phyloP scores from a whole-genome alignment of 2,329 filamentous ascomycete species.

The Botrytis tulipae region DNA sequence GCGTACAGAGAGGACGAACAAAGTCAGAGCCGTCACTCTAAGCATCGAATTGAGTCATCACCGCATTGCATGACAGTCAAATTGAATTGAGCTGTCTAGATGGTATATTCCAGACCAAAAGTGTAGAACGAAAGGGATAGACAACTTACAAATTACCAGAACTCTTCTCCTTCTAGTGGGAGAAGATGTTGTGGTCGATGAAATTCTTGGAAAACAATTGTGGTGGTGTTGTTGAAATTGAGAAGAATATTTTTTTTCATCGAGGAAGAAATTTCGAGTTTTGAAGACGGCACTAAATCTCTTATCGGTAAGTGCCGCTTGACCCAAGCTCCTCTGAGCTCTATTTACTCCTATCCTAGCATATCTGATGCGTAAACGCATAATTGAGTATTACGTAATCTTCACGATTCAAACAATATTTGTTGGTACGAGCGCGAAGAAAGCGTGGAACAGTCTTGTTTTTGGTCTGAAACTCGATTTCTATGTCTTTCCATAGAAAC shows the following conservation, averaged over 20 bases:
- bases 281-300: background rate
- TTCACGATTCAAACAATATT: background rate
- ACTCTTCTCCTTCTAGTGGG: conserved; percentile 14
- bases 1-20: conserved; percentile 60
- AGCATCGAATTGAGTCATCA: conserved; percentile 64
- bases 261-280: background rate
- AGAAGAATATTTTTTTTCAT: background rate
- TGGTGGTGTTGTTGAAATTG: background rate
- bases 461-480: background rate
- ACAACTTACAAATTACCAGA: conserved; percentile 26
- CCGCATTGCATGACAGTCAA: conserved; percentile 38
- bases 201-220: background rate
- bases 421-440: background rate
- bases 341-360: too few relatives aligned
- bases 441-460: background rate
- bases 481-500: background rate
- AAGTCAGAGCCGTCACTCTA: conserved; percentile 48
- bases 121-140: background rate
- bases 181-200: conserved; percentile 22
- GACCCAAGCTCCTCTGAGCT: background rate
- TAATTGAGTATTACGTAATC: background rate
- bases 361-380: background rate
- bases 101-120: background rate
- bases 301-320: background rate
- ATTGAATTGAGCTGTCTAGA: background rate